A percentile compares a stretch with the other conserved stretches of the same genome.
These are phyloP conservation scores for Bipolaris victoriae DNA, from an alignment of 2,329 filamentous ascomycete species.

Conservation along the genomic window DNA sequence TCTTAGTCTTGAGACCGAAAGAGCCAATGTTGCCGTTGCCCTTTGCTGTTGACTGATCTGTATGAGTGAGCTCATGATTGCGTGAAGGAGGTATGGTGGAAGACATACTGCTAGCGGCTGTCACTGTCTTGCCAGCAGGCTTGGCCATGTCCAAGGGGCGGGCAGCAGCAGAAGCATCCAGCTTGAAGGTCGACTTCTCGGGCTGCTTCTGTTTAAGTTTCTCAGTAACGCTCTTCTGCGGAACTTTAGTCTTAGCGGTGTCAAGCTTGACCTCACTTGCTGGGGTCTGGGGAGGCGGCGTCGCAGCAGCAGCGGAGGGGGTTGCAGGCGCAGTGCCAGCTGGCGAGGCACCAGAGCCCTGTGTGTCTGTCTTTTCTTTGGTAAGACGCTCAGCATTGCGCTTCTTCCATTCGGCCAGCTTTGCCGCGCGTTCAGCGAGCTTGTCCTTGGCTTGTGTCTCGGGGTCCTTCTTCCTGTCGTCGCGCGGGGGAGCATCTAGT, in stretches of 20 bases:
- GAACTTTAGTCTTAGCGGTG: slow-evolving; percentile 75
- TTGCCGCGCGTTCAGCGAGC: slow-evolving; percentile 32
- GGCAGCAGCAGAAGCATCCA: slow-evolving; percentile 40
- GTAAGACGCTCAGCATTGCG: slow-evolving; percentile 56
- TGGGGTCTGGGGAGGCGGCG: slow-evolving; percentile 27
- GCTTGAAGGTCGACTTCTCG: slow-evolving; percentile 49
- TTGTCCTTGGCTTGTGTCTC: slow-evolving; percentile 35
- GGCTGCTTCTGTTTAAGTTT: slow-evolving; percentile 66
- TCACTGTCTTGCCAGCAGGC: slow-evolving; percentile 35
- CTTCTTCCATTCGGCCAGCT: slow-evolving; percentile 84
- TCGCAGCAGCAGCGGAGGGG: slow-evolving; percentile 53
- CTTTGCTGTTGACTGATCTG: slow-evolving; percentile 60
- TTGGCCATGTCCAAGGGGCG: slow-evolving; percentile 36
- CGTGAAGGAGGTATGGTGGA: not conserved
- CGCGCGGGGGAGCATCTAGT: slow-evolving; percentile 52
- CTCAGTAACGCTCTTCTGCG: slow-evolving; percentile 84
- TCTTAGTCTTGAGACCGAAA: slow-evolving; percentile 74
- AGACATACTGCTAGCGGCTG: slow-evolving; percentile 25
- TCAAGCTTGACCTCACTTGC: slow-evolving; percentile 50
- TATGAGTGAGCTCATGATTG: slow-evolving; percentile 24
- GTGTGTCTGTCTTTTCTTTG: slow-evolving; percentile 68
- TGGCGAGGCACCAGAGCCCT: slow-evolving; percentile 59
- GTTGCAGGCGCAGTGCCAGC: slow-evolving; percentile 73
- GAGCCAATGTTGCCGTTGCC: slow-evolving; percentile 76
- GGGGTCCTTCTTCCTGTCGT: slow-evolving; percentile 62